phyloP scores from a whole-genome alignment of 306 rosid species.

The Vigna radiata region DNA sequence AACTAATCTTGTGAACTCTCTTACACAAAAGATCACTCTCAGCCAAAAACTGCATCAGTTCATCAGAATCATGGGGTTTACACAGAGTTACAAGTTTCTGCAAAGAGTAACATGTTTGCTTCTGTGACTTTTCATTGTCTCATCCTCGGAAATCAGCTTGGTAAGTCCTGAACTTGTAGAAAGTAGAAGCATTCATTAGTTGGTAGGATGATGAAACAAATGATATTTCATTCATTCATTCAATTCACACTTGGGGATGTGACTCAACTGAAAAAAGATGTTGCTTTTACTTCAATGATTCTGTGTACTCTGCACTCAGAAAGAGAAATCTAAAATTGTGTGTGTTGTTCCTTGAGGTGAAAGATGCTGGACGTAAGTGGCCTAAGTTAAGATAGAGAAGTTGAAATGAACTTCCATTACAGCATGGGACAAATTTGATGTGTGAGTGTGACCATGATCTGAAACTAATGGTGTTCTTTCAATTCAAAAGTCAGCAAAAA shows the following conservation, averaged over 20 bases:
- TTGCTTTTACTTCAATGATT: constrained; percentile 43
- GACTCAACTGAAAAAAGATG: constrained; percentile 45
- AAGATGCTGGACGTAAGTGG: constrained; percentile 32
- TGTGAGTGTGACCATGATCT: not conserved
- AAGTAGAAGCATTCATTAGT: not conserved
- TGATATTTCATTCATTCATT: constrained; percentile 15
- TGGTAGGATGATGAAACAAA: not conserved
- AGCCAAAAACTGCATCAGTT: not conserved
- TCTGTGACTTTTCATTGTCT: constrained; percentile 11
- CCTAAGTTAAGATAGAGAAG: constrained; percentile 12
- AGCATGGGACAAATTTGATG: constrained; percentile 38
- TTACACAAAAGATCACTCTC: not conserved
- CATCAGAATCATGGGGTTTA: not conserved
- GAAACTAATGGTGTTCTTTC: constrained; percentile 32
- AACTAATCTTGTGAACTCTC: not conserved
- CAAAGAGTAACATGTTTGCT: not conserved
- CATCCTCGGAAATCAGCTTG: not conserved
- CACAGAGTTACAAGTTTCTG: not conserved
- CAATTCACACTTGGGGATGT: constrained; percentile 10
- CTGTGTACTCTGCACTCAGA: constrained; percentile 1
- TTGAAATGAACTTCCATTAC: constrained; percentile 41
- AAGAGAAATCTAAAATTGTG: constrained; percentile 10
- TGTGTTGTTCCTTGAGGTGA: constrained; percentile 18
- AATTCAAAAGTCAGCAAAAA: constrained; percentile 34
- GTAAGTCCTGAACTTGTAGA: constrained; percentile 18